Evolutionary conservation across 352 stramenopile species (phyloP).

Genomic region (Pythium plurisporium): DNA sequence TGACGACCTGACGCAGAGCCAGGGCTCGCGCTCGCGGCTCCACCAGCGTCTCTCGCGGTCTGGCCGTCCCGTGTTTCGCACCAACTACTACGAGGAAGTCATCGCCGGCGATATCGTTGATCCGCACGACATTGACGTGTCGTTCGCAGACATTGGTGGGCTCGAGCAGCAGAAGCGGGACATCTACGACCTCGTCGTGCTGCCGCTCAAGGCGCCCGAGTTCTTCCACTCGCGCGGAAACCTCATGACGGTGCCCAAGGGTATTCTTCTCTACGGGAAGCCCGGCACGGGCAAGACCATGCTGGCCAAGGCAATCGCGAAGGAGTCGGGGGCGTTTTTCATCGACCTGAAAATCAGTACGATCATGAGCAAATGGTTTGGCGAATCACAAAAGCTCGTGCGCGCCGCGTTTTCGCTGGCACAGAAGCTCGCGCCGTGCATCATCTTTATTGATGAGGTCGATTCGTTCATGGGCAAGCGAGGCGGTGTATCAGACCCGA

Average conservation of each 20-base stretch:
- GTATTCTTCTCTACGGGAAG: constrained; percentile 98
- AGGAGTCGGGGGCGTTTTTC: constrained; percentile 96
- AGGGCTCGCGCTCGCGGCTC: constrained; percentile 63
- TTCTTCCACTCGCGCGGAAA: constrained; percentile 97
- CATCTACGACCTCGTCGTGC: constrained; percentile 97
- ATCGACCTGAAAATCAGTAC: constrained; percentile 74
- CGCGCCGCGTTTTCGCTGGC: constrained; percentile 67
- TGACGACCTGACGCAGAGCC: constrained; percentile 66
- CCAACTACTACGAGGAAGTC: constrained; percentile 86
- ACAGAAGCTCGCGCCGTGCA: constrained; percentile 67
- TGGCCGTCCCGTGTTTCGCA: constrained; percentile 62
- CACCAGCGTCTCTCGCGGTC: constrained; percentile 66
- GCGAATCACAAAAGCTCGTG: constrained; percentile 82
- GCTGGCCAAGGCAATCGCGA: constrained; percentile 98
- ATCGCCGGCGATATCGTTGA: constrained; percentile 95
- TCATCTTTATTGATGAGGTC: constrained; percentile 88
- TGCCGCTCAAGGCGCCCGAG: constrained; percentile 94
- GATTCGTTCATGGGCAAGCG: constrained; percentile 90
- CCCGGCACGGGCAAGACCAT: constrained; percentile 99
- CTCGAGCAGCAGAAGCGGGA: constrained; percentile 97
- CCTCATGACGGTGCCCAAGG: constrained; percentile 92
- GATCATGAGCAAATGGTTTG: constrained; percentile 77
- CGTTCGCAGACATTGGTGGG: constrained; percentile 97
- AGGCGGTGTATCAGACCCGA: constrained; percentile 69
- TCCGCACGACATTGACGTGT: constrained; percentile 91